Percentiles rank a stretch among this genome's conserved stretches.
Conservation (phyloP, 2,329 filamentous ascomycete species). For the Aspergillus quadrilineatus region DNA sequence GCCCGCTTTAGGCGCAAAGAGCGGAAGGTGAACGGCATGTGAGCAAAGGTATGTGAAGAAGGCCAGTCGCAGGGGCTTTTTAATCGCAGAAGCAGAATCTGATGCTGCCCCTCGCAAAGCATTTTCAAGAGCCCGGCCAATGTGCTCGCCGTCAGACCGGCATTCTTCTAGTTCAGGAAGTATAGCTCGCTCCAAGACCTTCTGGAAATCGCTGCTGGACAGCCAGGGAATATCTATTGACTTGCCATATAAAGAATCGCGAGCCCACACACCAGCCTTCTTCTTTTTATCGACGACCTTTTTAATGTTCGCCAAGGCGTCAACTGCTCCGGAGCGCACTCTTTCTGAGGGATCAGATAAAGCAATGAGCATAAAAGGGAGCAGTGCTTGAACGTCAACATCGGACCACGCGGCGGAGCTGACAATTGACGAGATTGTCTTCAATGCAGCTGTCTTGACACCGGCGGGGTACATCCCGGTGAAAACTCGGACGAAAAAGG, state of each 20-base stretch:
- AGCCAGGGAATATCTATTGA: constrained; percentile 57
- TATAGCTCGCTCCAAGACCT: constrained; percentile 66
- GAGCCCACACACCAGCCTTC: constrained; percentile 57
- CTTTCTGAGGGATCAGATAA: constrained; percentile 73
- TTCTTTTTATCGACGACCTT: constrained; percentile 50
- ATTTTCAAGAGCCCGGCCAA: constrained; percentile 63
- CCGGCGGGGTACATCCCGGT: constrained; percentile 68
- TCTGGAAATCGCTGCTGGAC: constrained; percentile 55
- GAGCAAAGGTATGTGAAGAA: constrained; percentile 71
- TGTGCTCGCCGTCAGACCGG: constrained; percentile 71
- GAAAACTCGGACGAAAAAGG: constrained; percentile 75
- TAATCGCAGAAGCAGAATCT: constrained; percentile 53
- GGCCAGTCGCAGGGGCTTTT: constrained; percentile 62
- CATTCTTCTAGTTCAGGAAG: constrained; percentile 80
- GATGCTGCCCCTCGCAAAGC: constrained; percentile 54
- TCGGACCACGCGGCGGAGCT: constrained; percentile 44
- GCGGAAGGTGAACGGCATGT: constrained; percentile 68
- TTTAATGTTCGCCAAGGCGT: constrained; percentile 61
- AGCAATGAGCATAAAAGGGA: constrained; percentile 78
- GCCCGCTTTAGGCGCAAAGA: constrained; percentile 66
- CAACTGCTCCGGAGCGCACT: constrained; percentile 72
- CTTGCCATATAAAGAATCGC: constrained; percentile 64
- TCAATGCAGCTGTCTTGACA: constrained; percentile 68
- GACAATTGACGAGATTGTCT: constrained; percentile 60
- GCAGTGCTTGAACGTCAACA: constrained; percentile 70